Evolutionary conservation across 768 basidiomycete genomes (phyloP).

Genomic region (Tylopilus sp.): DNA sequence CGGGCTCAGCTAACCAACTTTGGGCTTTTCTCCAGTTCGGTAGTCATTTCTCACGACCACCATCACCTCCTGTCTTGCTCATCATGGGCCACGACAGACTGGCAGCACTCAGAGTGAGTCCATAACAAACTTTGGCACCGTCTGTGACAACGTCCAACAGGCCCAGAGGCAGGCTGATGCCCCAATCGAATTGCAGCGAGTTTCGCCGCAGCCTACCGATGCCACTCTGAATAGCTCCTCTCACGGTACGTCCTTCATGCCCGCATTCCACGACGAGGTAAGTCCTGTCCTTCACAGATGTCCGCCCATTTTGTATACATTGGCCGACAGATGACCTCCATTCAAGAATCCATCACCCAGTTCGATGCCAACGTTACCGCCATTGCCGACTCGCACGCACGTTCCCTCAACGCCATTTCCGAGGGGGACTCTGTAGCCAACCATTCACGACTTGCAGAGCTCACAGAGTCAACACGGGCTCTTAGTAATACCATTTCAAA

Average conservation of each 20-base stretch:
- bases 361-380: constrained; percentile 45
- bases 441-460: constrained; percentile 48
- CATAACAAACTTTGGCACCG: constrained; percentile 34
- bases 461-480: constrained; percentile 57
- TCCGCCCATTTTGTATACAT: neutral
- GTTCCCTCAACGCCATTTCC: constrained; percentile 47
- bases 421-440: constrained; percentile 41
- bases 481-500: constrained; percentile 56
- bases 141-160: constrained; percentile 43
- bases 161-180: constrained; percentile 48
- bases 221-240: constrained; percentile 3
- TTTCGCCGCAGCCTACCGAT: constrained; percentile 8
- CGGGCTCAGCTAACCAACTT: neutral
- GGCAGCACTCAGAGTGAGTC: constrained; percentile 74
- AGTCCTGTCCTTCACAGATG: neutral
- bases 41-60: constrained; percentile 17
- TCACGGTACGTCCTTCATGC: constrained; percentile 26
- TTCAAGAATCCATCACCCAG: constrained; percentile 43
- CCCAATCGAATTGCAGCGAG: constrained; percentile 26
- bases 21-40: too few relatives aligned
- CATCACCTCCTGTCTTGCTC: neutral
- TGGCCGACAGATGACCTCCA: constrained; percentile 40
- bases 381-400: constrained; percentile 48
- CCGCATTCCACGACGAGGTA: constrained; percentile 34
- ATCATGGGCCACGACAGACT: constrained; percentile 72